phyloP scores from a whole-genome alignment of 2,329 filamentous ascomycete species.

The Alternaria tenuissima region DNA sequence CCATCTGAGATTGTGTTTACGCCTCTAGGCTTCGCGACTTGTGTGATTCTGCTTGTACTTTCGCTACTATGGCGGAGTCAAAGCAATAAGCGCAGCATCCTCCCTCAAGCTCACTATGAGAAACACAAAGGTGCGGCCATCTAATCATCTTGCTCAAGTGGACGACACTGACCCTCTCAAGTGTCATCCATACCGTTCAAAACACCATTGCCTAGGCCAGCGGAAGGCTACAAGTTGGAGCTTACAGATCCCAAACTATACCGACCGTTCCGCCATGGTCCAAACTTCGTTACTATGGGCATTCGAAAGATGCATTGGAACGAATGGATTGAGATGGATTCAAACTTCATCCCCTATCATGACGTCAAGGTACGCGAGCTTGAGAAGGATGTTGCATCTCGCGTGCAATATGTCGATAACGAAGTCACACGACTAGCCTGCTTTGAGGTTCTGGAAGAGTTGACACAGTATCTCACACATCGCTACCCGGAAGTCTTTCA shows the following conservation, averaged over 20 bases:
- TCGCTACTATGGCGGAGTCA: neutral
- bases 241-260: conserved; percentile 1
- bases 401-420: neutral
- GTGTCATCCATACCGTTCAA: neutral
- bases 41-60: neutral
- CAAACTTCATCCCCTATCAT: conserved; percentile 4
- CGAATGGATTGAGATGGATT: conserved; percentile 11
- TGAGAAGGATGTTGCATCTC: neutral
- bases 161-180: neutral
- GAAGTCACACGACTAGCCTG: conserved; percentile 1
- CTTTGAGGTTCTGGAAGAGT: conserved; percentile 3
- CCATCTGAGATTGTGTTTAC: neutral
- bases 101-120: neutral
- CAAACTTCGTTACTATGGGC: neutral
- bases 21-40: neutral
- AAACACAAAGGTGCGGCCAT: neutral
- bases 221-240: neutral
- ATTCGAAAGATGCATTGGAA: conserved; percentile 8
- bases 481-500: conserved; percentile 6
- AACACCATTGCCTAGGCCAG: neutral
- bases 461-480: conserved; percentile 9
- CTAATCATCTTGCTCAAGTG: neutral
- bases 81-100: neutral
- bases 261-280: neutral
- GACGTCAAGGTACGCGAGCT: conserved; percentile 1